phyloP scores from a whole-genome alignment of 495 filamentous ascomycete species.

The Hypoxylon rickii region DNA sequence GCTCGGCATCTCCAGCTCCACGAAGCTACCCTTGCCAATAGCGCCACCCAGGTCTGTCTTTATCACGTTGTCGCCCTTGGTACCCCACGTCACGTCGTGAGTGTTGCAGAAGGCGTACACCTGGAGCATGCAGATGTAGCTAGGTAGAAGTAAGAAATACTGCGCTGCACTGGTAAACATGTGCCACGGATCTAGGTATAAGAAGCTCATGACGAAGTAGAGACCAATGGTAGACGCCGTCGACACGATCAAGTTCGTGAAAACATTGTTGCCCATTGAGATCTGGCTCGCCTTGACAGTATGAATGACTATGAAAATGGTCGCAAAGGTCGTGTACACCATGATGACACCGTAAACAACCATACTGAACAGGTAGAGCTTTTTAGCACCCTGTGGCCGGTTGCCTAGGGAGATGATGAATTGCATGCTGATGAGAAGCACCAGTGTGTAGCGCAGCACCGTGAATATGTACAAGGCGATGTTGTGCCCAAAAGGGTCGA shows the following conservation, averaged over 20 bases:
- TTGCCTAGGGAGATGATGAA: constrained; percentile 99
- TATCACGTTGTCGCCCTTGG: constrained; percentile 96
- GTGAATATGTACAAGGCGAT: constrained; percentile 85
- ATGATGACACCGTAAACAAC: constrained; percentile 91
- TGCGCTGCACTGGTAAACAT: constrained; percentile 94
- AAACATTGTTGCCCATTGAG: constrained; percentile 76
- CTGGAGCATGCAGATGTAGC: constrained; percentile 95
- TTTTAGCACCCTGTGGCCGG: constrained; percentile 92
- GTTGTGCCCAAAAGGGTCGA: constrained; percentile 89
- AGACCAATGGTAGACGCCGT: constrained; percentile 86
- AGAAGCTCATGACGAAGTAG: constrained; percentile 93
- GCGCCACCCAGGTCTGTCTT: constrained; percentile 90
- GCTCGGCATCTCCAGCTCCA: constrained; percentile 93
- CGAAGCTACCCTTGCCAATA: constrained; percentile 68
- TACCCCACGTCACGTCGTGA: constrained; percentile 98
- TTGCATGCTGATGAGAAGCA: constrained; percentile 88
- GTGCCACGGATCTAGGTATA: constrained; percentile 99
- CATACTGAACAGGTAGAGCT: constrained; percentile 86
- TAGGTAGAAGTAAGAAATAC: constrained; percentile 90
- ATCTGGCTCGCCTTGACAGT: constrained; percentile 66
- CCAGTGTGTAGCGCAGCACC: constrained; percentile 79
- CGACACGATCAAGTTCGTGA: constrained; percentile 94
- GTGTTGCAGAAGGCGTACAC: constrained; percentile 99
- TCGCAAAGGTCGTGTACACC: constrained; percentile 90
- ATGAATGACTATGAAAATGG: constrained; percentile 81